phyloP scores from a whole-genome alignment of 202 grass and related monocot species.

The Cymbopogon flexuosus region DNA sequence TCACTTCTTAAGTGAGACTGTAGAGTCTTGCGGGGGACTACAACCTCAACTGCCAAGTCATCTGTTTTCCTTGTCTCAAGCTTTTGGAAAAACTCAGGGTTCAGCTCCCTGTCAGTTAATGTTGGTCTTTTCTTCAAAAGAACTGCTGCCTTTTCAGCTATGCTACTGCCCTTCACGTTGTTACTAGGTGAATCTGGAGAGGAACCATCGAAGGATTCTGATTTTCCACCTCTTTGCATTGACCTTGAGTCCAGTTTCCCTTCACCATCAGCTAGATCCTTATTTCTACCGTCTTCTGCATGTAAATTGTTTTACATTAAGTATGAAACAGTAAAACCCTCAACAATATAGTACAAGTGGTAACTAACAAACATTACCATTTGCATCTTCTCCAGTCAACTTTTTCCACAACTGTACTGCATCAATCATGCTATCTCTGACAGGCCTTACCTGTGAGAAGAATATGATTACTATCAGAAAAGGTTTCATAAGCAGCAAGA shows the following conservation, averaged over 20 bases:
- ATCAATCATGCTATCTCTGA: conserved; percentile 91
- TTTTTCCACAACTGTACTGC: conserved; percentile 88
- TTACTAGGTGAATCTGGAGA: conserved; percentile 56
- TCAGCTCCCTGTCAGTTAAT: conserved; percentile 75
- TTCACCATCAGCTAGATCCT: conserved; percentile 50
- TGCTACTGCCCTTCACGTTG: conserved; percentile 48
- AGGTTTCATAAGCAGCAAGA: conserved; percentile 12
- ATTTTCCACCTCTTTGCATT: conserved; percentile 32
- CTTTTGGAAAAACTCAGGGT: too few relatives aligned
- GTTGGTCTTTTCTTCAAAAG: conserved; percentile 78
- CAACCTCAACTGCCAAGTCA: conserved; percentile 82
- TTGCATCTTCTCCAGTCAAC: conserved; percentile 57
- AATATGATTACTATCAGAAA: conserved; percentile 5
- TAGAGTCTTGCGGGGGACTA: conserved; percentile 47
- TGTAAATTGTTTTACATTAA: conserved; percentile 15
- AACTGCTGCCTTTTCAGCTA: conserved; percentile 74
- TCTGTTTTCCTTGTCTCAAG: conserved; percentile 36
- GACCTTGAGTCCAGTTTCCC: conserved; percentile 42
- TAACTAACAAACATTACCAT: conserved; percentile 42
- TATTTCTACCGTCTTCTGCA: conserved; percentile 61
- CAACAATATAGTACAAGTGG: background rate
- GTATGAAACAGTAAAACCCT: background rate
- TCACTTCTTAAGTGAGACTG: conserved; percentile 53
- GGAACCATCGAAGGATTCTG: conserved; percentile 24
- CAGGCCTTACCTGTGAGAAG: conserved; percentile 71